A percentile compares a stretch with the other conserved stretches of the same genome.
These are phyloP conservation scores for Cercospora zeae-maydis DNA, from an alignment of 2,329 filamentous ascomycete species.

Conservation along the genomic window DNA sequence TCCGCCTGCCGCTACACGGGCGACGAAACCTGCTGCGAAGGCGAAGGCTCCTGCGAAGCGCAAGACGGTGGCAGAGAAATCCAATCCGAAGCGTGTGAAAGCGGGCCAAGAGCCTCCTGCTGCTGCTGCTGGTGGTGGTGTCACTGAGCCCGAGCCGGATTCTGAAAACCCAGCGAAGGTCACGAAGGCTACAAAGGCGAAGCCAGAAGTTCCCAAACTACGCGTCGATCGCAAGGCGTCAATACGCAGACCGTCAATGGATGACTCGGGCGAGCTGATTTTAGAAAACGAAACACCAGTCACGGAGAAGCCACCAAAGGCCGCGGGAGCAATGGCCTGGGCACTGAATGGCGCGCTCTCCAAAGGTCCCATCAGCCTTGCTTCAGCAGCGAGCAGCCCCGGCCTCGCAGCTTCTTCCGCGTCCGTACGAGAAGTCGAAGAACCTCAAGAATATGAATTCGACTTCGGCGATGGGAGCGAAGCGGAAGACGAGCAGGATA, in stretches of 20 bases:
- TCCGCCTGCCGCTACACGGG: constrained; percentile 21
- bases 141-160: constrained; percentile 4
- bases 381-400: constrained; percentile 42
- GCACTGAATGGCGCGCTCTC: constrained; percentile 34
- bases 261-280: constrained; percentile 36
- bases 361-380: constrained; percentile 44
- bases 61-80: constrained; percentile 24
- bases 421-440: constrained; percentile 13
- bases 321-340: constrained; percentile 28
- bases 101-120: constrained; percentile 24
- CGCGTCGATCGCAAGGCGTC: constrained; percentile 33
- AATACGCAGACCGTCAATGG: constrained; percentile 26
- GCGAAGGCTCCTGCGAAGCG: constrained; percentile 23
- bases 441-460: constrained; percentile 30
- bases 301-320: constrained; percentile 27
- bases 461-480: constrained; percentile 28
- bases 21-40: constrained; percentile 14
- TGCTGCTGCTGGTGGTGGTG: too few species aligned
- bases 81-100: constrained; percentile 30
- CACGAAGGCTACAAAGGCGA: constrained; percentile 13
- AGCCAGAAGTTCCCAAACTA: constrained; percentile 25
- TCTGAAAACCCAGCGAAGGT: constrained; percentile 3
- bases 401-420: constrained; percentile 27
- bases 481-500: constrained; percentile 12
- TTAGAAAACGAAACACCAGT: constrained; percentile 33